Conservation (phyloP, 331 rosid genomes). For the Erythrophleum ivorense region DNA sequence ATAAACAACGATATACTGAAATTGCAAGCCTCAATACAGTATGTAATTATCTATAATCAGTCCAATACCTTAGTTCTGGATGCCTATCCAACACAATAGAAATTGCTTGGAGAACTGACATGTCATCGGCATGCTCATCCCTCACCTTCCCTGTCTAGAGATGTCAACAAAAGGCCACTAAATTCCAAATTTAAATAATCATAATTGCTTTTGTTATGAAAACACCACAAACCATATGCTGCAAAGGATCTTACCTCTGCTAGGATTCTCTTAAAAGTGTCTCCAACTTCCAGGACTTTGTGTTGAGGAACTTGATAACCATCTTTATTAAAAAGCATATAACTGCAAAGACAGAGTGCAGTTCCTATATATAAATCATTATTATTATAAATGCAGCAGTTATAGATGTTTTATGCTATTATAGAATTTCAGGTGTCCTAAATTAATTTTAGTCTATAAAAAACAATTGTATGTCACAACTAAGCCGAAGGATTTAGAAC, state of each 20-base stretch:
- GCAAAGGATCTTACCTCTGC: conserved; percentile 47
- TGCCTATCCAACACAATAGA: conserved; percentile 67
- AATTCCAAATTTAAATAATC: conserved; percentile 34
- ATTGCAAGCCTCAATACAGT: conserved; percentile 23
- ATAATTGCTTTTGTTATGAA: background rate
- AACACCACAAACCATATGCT: conserved; percentile 14
- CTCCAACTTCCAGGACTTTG: conserved; percentile 60
- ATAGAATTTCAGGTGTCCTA: background rate
- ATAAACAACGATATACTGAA: conserved; percentile 22
- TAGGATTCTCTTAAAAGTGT: conserved; percentile 61
- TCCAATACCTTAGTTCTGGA: conserved; percentile 71
- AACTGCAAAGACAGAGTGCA: conserved; percentile 50
- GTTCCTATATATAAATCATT: conserved; percentile 10
- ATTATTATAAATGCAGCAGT: conserved; percentile 8
- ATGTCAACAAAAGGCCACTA: conserved; percentile 30
- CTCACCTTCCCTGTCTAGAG: conserved; percentile 75
- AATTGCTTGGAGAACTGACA: conserved; percentile 73
- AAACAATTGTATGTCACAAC: background rate
- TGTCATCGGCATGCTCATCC: conserved; percentile 70
- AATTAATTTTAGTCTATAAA: background rate
- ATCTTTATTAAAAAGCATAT: conserved; percentile 50
- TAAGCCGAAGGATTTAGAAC: background rate
- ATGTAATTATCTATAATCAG: conserved; percentile 2
- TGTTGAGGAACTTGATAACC: conserved; percentile 64
- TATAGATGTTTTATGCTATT: background rate